phyloP scores from a whole-genome alignment of 345 rosid genomes.

The Ailanthus altissimus region DNA sequence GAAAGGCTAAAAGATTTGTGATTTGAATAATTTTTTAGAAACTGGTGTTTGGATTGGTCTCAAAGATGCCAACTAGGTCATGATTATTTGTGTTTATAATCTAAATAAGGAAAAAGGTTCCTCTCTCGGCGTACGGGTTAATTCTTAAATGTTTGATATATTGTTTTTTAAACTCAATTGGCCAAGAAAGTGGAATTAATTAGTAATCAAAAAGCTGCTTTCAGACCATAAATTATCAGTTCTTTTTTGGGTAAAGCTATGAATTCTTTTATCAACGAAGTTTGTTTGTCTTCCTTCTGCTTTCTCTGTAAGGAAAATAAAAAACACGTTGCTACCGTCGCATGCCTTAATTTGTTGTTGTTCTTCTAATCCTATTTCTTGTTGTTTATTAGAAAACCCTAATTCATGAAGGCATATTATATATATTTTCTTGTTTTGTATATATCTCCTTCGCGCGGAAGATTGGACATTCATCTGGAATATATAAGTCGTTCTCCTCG shows the following conservation, averaged over 20 bases:
- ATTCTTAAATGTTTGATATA: not conserved
- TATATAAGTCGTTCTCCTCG: no score
- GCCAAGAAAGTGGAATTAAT: not conserved
- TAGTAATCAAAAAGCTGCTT: not conserved
- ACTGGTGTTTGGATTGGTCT: slow-evolving; percentile 3
- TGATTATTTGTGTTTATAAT: slow-evolving; percentile 3
- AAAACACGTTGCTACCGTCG: not conserved
- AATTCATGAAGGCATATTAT: not conserved
- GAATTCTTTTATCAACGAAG: not conserved
- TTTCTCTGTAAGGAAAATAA: not conserved
- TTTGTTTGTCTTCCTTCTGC: not conserved
- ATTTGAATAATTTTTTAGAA: not conserved
- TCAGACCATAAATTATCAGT: not conserved
- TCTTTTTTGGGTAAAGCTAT: not conserved
- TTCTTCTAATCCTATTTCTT: not conserved
- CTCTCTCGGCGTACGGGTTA: not conserved
- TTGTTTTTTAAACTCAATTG: not conserved
- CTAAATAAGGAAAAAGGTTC: not conserved
- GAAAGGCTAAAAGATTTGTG: not conserved
- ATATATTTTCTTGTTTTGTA: not conserved
- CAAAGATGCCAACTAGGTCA: not conserved
- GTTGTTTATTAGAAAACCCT: not conserved
- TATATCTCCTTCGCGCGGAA: not conserved
- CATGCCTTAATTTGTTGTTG: not conserved
- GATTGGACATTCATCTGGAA: not conserved